phyloP scores from a whole-genome alignment of 345 rosid genomes.

The Populus simonii region DNA sequence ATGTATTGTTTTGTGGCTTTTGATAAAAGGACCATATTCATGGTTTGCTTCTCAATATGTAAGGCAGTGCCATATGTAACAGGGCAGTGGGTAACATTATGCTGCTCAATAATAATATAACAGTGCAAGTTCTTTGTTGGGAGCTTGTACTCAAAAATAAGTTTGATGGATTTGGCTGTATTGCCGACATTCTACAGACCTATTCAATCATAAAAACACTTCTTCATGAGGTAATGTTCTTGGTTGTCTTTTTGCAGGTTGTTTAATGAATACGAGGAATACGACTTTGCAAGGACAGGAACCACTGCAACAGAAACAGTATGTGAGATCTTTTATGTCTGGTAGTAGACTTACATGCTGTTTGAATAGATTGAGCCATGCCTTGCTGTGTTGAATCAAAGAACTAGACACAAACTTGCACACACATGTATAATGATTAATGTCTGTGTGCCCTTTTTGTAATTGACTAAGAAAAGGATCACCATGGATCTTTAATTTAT shows the following conservation, averaged over 20 bases:
- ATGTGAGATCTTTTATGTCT: not conserved
- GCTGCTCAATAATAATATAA: not conserved
- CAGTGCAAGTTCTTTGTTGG: not conserved
- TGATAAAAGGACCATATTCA: not conserved
- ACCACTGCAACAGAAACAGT: conserved; percentile 74
- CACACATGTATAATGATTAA: not conserved
- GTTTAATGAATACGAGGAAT: conserved; percentile 73
- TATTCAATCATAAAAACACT: not conserved
- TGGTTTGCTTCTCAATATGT: not conserved
- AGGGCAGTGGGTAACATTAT: not conserved
- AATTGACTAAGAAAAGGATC: not conserved
- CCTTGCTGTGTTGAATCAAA: not conserved
- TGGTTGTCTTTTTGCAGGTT: conserved; percentile 42
- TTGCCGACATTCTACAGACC: not conserved
- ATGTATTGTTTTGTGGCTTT: not conserved
- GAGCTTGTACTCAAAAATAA: not conserved
- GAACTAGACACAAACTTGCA: not conserved
- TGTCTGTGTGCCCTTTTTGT: not conserved
- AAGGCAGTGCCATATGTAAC: not conserved
- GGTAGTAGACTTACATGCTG: not conserved
- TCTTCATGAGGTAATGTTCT: not conserved
- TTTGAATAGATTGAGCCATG: not conserved
- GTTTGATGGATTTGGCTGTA: not conserved
- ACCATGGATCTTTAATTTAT: not conserved
- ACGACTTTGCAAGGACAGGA: conserved; percentile 86